Base-by-base conservation (phyloP, 2,329 filamentous ascomycete genomes). In the Biscogniauxia sp. region DNA sequence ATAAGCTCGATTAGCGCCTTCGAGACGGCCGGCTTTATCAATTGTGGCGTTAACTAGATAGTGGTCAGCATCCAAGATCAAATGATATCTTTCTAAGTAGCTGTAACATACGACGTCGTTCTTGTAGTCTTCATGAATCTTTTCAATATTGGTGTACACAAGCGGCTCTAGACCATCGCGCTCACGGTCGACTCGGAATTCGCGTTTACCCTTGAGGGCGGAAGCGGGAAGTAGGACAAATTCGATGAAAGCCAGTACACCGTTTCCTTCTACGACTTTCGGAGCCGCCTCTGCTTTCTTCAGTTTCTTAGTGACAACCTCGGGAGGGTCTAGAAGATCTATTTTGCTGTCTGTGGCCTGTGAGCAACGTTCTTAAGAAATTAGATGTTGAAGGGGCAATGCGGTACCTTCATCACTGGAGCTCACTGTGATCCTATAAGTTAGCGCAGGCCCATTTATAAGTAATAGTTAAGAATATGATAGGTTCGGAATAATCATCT, bases 191-290 rank as follows among this genome's bases (percentile, higher is more conserved):
- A 96, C 89, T 5, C 81, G 78, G 74, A 97, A 96, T 56, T 85
- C 83, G 26, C 79, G 77, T 62, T 80, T 79, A 61, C 84, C 78
- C 61, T 79, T 83, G 53, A 96, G 79, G n/a, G 83, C 82, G 9
- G 87, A 81, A 2, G 89, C 90, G 0, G 93, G 92, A 9, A 99
- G 83, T 32, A 98, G 82, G 28, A 97, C 92, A 72, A 87, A 92
- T 76, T 98, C 91, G 20, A 95, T 88, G 64, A 98, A 93, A 2
- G 90, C 87, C 56, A 98, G 79, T 13, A 98, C 81, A 20, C 94
- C 95, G 73, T 98, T 98, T 28, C 89, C 90, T 69, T 96, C 92
- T 4, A 91, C 82, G 25, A 89, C 82, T 70, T 87, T 87, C 32
- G 93, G 93, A 17, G 86, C 85, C 20, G 90, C 91, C 64, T 89